A percentile compares a stretch with the other conserved stretches of the same genome.
Conservation (phyloP, 164 flowering plant genomes). For the Chimonanthus praecox region DNA sequence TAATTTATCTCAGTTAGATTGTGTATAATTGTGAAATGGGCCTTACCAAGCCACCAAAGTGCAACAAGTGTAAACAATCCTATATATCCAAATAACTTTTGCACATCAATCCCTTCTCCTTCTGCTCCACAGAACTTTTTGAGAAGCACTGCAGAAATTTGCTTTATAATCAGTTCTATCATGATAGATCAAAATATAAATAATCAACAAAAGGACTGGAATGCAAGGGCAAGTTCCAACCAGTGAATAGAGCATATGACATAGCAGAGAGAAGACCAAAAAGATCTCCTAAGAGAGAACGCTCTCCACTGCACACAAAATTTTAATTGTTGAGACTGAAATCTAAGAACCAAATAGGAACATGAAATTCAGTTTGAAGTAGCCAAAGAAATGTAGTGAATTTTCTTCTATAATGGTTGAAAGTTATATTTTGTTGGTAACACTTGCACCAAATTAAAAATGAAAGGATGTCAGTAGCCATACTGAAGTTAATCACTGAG, state of each 20-base stretch:
- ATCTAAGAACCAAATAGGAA: neutral
- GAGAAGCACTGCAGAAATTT: constrained; percentile 64
- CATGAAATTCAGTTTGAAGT: too few relatives aligned
- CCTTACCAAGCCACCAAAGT: constrained; percentile 99
- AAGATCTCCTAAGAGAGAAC: constrained; percentile 91
- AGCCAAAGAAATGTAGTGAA: too few relatives aligned
- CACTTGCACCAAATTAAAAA: neutral
- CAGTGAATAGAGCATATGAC: constrained; percentile 90
- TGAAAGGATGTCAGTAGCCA: neutral
- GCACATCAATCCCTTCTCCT: constrained; percentile 88
- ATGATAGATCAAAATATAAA: neutral
- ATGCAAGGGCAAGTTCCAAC: constrained; percentile 26
- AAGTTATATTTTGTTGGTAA: neutral
- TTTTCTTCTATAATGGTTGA: neutral
- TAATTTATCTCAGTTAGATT: too few relatives aligned
- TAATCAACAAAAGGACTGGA: neutral
- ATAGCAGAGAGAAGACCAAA: constrained; percentile 96
- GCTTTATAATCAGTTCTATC: neutral
- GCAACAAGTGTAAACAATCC: constrained; percentile 89
- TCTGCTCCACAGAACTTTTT: constrained; percentile 90
- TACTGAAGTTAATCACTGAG: neutral
- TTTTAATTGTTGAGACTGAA: neutral
- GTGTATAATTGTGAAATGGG: too few relatives aligned
- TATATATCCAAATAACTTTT: constrained; percentile 93
- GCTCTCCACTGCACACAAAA: constrained; percentile 63